A percentile compares a stretch with the other conserved stretches of the same genome.
Conservation (phyloP, 331 rosid species). For the Quercus lobata region DNA sequence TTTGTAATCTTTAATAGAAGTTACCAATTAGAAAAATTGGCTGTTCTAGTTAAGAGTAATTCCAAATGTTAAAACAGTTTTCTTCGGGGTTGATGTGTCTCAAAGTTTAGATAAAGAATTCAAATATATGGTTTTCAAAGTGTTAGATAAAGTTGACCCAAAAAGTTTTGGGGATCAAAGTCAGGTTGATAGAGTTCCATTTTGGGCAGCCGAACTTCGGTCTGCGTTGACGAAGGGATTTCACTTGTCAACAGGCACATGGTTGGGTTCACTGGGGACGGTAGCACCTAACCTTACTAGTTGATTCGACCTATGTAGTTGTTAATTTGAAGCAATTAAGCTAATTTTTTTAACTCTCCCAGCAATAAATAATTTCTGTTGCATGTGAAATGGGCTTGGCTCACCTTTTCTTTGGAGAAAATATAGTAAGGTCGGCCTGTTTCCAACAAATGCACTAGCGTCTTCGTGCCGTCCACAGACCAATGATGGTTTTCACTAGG, state of each 20-base stretch:
- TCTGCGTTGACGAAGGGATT: not conserved
- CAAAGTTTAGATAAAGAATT: not conserved
- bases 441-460: not conserved
- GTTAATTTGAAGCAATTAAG: no score
- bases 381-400: not conserved
- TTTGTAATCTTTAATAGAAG: not conserved
- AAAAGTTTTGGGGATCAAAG: no score
- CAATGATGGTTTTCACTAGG: not conserved
- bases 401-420: not conserved
- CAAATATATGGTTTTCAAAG: no score
- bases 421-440: not conserved
- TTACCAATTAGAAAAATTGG: no score
- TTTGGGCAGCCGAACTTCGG: not conserved
- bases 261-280: no score
- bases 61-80: not conserved
- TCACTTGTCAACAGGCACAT: not conserved
- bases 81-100: not conserved
- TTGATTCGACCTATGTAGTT: no score
- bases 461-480: not conserved
- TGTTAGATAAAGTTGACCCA: no score
- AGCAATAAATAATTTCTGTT: not conserved
- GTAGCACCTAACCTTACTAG: no score
- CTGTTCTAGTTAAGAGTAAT: no score
- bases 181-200: no score
- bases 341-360: no score